Conservation (phyloP, 2,329 filamentous ascomycete genomes). For the Grosmannia serpens region DNA sequence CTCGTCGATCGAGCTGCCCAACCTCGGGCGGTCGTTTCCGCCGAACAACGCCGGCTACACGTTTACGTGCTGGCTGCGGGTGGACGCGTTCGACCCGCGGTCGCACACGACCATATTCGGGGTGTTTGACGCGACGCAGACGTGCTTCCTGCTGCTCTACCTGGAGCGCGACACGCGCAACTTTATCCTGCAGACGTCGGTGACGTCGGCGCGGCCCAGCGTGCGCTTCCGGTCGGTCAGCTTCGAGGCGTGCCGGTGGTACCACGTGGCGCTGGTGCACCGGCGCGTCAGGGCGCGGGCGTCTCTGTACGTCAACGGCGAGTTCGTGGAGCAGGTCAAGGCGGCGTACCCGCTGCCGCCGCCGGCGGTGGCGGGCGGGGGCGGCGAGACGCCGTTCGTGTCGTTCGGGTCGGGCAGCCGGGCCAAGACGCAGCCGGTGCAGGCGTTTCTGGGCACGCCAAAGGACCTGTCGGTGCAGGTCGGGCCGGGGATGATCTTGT, state of each 20-base stretch:
- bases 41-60: slow-evolving; percentile 78
- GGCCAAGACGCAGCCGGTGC: slow-evolving; percentile 56
- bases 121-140: slow-evolving; percentile 82
- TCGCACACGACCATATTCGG: slow-evolving; percentile 94
- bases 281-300: slow-evolving; percentile 70
- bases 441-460: slow-evolving; percentile 89
- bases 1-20: slow-evolving; percentile 80
- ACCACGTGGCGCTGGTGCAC: slow-evolving; percentile 86
- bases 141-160: slow-evolving; percentile 88
- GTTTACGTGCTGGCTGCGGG: slow-evolving; percentile 75
- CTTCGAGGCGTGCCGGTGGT: slow-evolving; percentile 74
- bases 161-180: slow-evolving; percentile 87
- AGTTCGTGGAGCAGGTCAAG: slow-evolving; percentile 86
- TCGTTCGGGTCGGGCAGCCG: slow-evolving; percentile 25
- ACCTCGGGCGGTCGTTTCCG: slow-evolving; percentile 75
- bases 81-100: slow-evolving; percentile 74
- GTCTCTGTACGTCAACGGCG: slow-evolving; percentile 81
- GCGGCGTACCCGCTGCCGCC: slow-evolving; percentile 77
- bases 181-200: slow-evolving; percentile 91
- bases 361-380: slow-evolving; percentile 44
- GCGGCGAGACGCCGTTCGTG: slow-evolving; percentile 56
- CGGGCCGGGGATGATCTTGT: slow-evolving; percentile 60
- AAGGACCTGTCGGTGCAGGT: slow-evolving; percentile 70
- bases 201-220: slow-evolving; percentile 74
- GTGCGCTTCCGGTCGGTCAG: slow-evolving; percentile 79